Base-by-base conservation (phyloP, 2,329 filamentous ascomycete genomes). In the Neopestalotiopsis sp. region DNA sequence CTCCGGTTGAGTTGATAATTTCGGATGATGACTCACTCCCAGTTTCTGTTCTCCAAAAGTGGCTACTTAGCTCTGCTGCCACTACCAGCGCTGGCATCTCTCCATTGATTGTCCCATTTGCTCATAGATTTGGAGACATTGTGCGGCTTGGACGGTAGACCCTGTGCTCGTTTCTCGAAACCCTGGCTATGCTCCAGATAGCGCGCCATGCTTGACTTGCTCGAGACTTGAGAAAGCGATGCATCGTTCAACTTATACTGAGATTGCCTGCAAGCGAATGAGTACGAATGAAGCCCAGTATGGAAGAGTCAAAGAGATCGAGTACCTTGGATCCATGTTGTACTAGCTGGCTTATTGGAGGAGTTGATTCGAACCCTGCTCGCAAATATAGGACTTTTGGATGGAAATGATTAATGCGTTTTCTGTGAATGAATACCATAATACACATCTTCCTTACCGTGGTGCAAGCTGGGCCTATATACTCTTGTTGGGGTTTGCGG, bases 241-340 rank as follows among this genome's bases (percentile, higher is more conserved):
- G n/a, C 20, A 20, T 24, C n/a, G 60, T 40, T 42, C 14, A 63
- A 12, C 34, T 42, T 20, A 17, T n/a, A 17, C 40, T 38, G 60
- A 7, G 14, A 3, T 4, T 20, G 30, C n/a, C 38, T 63, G 13
- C 14, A 12, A 2, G 1, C 4, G 5, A 9, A n/a, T 52, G 6
- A 52, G n/a, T 24, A 52, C 45, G 14, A 10, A 7, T 6, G 5
- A 9, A 7, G n/a, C 45, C 9, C 17, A 6, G 7, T 7, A n/a
- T 5, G 4, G 6, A 10, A 52, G 2, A 10, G 9, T n/a, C 4
- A 7, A 24, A 17, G 9, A 7, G 34, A 17, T n/a, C 45, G 9
- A 52, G 20, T 20, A 63, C 60, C 30, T 63, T 34, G 34, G n/a
- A 42, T 63, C 60, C 60, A 63, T 63, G 14, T 40, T 63, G 34